Evolutionary conservation across 768 basidiomycete genomes (phyloP).

Genomic region (Naganishia friedmannii): DNA sequence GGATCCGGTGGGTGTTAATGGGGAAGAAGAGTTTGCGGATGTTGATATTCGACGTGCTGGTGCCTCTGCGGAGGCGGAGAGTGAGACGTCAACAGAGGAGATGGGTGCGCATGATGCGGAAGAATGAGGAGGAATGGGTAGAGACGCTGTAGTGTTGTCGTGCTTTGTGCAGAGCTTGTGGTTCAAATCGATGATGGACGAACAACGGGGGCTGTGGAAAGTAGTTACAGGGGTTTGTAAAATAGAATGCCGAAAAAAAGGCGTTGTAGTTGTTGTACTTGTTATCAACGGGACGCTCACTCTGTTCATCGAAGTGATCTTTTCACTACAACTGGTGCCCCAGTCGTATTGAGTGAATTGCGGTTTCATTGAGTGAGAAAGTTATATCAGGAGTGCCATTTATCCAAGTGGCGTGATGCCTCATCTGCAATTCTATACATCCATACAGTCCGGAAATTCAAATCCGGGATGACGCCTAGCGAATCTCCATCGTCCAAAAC

Average conservation of each 20-base stretch:
- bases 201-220: too few relatives aligned
- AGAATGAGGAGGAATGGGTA: neutral
- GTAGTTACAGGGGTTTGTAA: too few relatives aligned
- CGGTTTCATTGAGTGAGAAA: too few relatives aligned
- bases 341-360: too few relatives aligned
- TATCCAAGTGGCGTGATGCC: neutral
- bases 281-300: too few relatives aligned
- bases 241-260: too few relatives aligned
- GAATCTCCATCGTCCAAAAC: slow-evolving; percentile 82
- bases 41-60: slow-evolving; percentile 20
- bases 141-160: too few relatives aligned
- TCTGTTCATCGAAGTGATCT: too few relatives aligned
- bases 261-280: too few relatives aligned
- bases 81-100: neutral
- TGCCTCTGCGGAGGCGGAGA: neutral
- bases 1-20: slow-evolving; percentile 25
- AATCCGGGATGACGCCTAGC: neutral
- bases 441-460: neutral
- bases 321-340: too few relatives aligned
- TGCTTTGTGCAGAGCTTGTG: too few relatives aligned
- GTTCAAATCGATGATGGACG: too few relatives aligned
- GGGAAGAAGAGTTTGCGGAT: slow-evolving; percentile 26
- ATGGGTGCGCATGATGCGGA: neutral
- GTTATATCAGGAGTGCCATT: neutral
- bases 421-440: neutral